Percentiles rank a stretch among this genome's conserved stretches.
Conservation (phyloP, 768 basidiomycete genomes). For the Sistotremastrum niveocremeum region DNA sequence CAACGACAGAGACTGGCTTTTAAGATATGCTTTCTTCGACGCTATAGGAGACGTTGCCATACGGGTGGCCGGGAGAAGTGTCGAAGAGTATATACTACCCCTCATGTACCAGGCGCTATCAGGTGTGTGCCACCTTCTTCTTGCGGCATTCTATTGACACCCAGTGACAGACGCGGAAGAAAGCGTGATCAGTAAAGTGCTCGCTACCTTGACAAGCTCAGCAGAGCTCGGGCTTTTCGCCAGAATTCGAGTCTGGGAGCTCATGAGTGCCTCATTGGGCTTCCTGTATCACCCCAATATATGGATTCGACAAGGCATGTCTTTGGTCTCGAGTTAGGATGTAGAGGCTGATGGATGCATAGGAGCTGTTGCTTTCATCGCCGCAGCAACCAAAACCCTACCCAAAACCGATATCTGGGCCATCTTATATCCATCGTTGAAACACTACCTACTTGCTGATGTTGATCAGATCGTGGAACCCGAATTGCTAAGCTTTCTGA, state of each 20-base stretch:
- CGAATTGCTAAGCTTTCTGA: slow-evolving; percentile 61
- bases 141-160: slow-evolving; percentile 3
- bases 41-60: slow-evolving; percentile 92
- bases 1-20: slow-evolving; percentile 86
- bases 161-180: slow-evolving; percentile 73
- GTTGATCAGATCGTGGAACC: slow-evolving; percentile 60
- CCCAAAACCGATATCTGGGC: slow-evolving; percentile 91
- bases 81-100: slow-evolving; percentile 96
- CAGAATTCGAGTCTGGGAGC: slow-evolving; percentile 94
- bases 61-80: slow-evolving; percentile 77
- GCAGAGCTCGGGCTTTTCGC: slow-evolving; percentile 84
- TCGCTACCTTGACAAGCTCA: slow-evolving; percentile 76
- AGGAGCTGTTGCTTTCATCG: slow-evolving; percentile 84
- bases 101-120: slow-evolving; percentile 92
- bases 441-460: slow-evolving; percentile 78
- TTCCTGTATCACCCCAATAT: slow-evolving; percentile 92
- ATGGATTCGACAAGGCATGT: slow-evolving; percentile 88
- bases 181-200: slow-evolving; percentile 80
- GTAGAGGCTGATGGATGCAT: neutral
- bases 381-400: slow-evolving; percentile 71
- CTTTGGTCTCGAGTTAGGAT: neutral
- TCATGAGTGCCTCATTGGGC: slow-evolving; percentile 76
- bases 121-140: slow-evolving; percentile 33
- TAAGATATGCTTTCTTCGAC: slow-evolving; percentile 88
- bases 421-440: slow-evolving; percentile 83